Percentiles rank a stretch among this genome's conserved stretches.
These are phyloP conservation scores for Cercophora newfieldiana DNA, from an alignment of 495 filamentous ascomycete genomes.

Conservation along the genomic window DNA sequence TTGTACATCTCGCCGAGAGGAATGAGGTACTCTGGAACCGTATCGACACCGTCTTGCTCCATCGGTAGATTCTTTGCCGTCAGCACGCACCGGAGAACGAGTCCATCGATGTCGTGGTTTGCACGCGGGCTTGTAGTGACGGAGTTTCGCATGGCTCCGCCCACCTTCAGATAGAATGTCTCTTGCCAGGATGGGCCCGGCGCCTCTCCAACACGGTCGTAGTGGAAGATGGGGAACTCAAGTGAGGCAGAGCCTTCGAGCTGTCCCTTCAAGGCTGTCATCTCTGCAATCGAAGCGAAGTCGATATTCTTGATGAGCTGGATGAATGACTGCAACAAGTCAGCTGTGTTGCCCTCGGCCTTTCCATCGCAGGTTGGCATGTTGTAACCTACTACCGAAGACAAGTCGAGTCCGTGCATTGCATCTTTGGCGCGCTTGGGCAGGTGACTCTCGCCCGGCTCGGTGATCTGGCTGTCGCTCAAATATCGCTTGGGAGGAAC, in stretches of 20 bases:
- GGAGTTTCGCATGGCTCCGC: neutral
- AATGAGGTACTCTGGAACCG: neutral
- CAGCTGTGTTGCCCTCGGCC: too few species aligned
- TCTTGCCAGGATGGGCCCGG: too few species aligned
- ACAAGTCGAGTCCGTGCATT: too few species aligned
- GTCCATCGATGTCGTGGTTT: neutral
- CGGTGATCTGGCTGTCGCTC: too few species aligned
- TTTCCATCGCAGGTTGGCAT: too few species aligned
- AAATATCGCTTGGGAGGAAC: too few species aligned
- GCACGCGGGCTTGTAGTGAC: neutral
- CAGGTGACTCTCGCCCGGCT: too few species aligned
- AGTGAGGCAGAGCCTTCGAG: neutral
- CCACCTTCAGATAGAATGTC: neutral
- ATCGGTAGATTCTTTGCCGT: neutral
- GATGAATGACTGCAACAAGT: neutral
- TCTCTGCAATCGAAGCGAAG: neutral
- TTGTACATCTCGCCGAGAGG: neutral
- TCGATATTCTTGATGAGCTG: neutral
- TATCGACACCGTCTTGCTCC: neutral
- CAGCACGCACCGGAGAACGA: neutral
- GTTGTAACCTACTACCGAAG: too few species aligned
- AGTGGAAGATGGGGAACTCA: neutral
- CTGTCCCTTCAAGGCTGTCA: neutral
- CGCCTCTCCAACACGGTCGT: neutral
- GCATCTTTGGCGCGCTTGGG: too few species aligned